These are phyloP conservation scores for Magnolia changhungtana DNA, from an alignment of 164 flowering plant genomes.

Conservation along the genomic window DNA sequence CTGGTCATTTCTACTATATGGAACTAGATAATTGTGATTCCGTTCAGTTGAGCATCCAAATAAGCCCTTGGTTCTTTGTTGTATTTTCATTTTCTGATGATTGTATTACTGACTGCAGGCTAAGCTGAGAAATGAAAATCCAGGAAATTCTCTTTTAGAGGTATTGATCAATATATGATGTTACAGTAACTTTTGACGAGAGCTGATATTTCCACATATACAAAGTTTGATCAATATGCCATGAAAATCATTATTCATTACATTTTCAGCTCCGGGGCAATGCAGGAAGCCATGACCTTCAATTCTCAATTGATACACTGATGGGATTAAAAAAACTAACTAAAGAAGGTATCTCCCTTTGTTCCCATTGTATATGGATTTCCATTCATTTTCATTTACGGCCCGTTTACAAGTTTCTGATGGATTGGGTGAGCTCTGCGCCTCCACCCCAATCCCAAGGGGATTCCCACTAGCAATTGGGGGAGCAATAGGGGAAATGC, in stretches of 20 bases:
- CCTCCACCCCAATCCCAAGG: not conserved
- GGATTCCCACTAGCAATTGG: not conserved
- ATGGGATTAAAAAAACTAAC: conserved; percentile 53
- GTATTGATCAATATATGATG: conserved; percentile 27
- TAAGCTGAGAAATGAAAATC: conserved; percentile 65
- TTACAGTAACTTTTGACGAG: not conserved
- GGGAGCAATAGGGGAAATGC: too few species aligned
- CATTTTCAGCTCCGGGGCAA: conserved; percentile 76
- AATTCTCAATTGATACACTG: conserved; percentile 66
- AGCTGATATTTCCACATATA: not conserved
- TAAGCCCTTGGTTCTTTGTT: not conserved
- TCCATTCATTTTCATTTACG: not conserved
- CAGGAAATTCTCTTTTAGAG: conserved; percentile 86
- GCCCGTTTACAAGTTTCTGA: not conserved
- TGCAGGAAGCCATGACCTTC: conserved; percentile 95
- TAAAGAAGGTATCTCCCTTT: conserved; percentile 53
- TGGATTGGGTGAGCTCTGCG: not conserved
- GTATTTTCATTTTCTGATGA: conserved; percentile 3
- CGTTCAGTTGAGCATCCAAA: too few species aligned
- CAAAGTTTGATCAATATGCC: not conserved
- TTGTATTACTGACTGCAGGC: conserved; percentile 40
- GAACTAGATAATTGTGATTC: too few species aligned
- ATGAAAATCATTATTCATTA: not conserved
- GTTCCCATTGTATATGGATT: not conserved
- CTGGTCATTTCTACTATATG: too few species aligned